phyloP scores from a whole-genome alignment of 1,284 basidiomycete species.

The Leccinum subspadiceum region DNA sequence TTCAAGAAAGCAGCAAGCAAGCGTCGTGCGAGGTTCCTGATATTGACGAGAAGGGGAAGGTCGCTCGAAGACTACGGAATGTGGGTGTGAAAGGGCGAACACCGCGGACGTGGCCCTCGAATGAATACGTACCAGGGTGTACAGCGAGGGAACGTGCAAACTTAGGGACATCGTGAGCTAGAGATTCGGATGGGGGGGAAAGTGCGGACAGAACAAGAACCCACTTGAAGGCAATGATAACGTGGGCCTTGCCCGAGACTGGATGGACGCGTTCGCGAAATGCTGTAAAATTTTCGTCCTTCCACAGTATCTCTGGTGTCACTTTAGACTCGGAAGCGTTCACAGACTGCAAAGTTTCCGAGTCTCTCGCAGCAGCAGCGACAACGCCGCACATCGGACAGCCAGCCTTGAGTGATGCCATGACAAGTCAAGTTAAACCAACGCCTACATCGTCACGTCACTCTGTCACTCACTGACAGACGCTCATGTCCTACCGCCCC shows the following conservation, averaged over 20 bases:
- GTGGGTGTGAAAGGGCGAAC: constrained; percentile 4
- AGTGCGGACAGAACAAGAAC: constrained; percentile 27
- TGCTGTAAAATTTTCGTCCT: constrained; percentile 49
- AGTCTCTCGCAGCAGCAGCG: constrained; percentile 38
- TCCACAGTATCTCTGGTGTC: constrained; percentile 63
- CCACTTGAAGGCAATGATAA: constrained; percentile 73
- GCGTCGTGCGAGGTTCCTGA: constrained; percentile 1
- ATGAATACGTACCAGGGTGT: constrained; percentile 7
- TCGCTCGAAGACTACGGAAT: constrained; percentile 63
- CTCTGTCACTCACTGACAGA: constrained; percentile 20
- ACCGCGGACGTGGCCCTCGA: neutral
- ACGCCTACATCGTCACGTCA: neutral
- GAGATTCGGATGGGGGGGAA: neutral
- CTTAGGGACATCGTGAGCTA: neutral
- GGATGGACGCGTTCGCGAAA: neutral
- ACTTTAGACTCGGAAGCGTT: constrained; percentile 36
- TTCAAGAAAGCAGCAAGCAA: neutral
- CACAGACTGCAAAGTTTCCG: constrained; percentile 37
- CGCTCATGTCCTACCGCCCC: constrained; percentile 27
- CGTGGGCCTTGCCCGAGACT: constrained; percentile 59
- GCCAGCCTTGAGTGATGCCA: constrained; percentile 48
- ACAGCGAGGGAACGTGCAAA: constrained; percentile 3
- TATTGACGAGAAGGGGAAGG: constrained; percentile 18
- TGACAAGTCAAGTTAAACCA: neutral
- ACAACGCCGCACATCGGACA: constrained; percentile 73